Evolutionary conservation across 129 eudicot species (phyloP).

Genomic region (Erigeron canadensis): DNA sequence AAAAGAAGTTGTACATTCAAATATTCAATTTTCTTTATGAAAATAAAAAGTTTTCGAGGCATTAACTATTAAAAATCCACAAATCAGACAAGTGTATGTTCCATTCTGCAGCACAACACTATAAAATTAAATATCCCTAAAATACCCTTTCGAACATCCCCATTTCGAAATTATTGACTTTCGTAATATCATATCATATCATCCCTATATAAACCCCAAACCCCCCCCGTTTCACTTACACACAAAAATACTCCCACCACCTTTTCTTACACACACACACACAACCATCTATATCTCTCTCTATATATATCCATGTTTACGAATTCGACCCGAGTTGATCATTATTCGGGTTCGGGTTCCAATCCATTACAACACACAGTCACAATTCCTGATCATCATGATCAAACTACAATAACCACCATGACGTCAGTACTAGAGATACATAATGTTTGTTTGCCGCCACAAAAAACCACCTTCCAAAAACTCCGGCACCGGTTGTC

Average conservation of each 20-base stretch:
- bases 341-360: slow-evolving; percentile 33
- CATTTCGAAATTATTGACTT: slow-evolving; percentile 11
- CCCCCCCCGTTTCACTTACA: slow-evolving; percentile 27
- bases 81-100: slow-evolving; percentile 25
- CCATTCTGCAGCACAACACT: background rate
- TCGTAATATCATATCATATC: background rate
- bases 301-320: slow-evolving; percentile 32
- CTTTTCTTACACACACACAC: slow-evolving; percentile 11
- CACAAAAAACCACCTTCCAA: slow-evolving; percentile 48
- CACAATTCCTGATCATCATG: slow-evolving; percentile 20
- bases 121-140: slow-evolving; percentile 10
- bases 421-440: slow-evolving; percentile 24
- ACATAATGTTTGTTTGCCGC: slow-evolving; percentile 77
- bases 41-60: too few species aligned
- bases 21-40: too few species aligned
- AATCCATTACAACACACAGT: slow-evolving; percentile 22
- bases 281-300: background rate
- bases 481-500: slow-evolving; percentile 61
- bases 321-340: slow-evolving; percentile 58
- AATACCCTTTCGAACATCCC: background rate
- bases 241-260: slow-evolving; percentile 4
- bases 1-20: too few species aligned
- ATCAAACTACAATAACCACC: slow-evolving; percentile 28
- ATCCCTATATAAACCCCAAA: slow-evolving; percentile 30
- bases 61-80: too few species aligned